Evolutionary conservation across 305 asterid genomes (phyloP).

Genomic region (Fraxinus dipetala): DNA sequence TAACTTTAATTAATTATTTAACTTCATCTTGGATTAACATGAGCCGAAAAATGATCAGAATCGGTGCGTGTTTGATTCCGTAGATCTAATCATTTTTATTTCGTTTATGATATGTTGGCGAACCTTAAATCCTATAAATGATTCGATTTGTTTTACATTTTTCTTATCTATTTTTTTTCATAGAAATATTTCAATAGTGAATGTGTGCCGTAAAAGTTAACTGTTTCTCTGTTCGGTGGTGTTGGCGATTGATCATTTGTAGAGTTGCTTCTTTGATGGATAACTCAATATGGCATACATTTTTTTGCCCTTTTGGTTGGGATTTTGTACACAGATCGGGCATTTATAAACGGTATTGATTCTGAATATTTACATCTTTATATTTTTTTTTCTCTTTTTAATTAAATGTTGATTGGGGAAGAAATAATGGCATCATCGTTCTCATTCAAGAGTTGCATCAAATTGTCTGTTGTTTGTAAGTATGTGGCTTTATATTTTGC

Average conservation of each 20-base stretch:
- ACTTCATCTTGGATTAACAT: not conserved
- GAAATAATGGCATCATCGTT: not conserved
- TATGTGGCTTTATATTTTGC: not conserved
- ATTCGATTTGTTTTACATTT: not conserved
- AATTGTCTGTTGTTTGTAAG: constrained; percentile 3
- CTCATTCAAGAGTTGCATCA: constrained; percentile 15
- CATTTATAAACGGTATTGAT: not conserved
- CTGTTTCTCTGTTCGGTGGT: constrained; percentile 20
- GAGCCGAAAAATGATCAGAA: not conserved
- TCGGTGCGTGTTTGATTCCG: not conserved
- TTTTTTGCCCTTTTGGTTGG: not conserved
- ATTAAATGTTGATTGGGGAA: not conserved
- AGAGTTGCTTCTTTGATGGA: not conserved
- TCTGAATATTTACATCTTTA: not conserved
- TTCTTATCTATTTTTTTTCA: not conserved
- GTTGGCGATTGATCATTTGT: constrained; percentile 26
- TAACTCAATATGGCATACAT: not conserved
- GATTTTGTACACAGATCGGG: constrained; percentile 3
- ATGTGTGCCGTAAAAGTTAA: constrained; percentile 31
- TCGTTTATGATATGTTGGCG: not conserved
- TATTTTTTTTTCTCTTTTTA: not conserved
- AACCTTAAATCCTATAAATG: not conserved
- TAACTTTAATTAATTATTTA: not conserved
- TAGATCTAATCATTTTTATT: not conserved
- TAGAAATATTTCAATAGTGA: constrained; percentile 13